phyloP scores from a whole-genome alignment of 2,329 filamentous ascomycete species.

The Rutstroemia sp. region DNA sequence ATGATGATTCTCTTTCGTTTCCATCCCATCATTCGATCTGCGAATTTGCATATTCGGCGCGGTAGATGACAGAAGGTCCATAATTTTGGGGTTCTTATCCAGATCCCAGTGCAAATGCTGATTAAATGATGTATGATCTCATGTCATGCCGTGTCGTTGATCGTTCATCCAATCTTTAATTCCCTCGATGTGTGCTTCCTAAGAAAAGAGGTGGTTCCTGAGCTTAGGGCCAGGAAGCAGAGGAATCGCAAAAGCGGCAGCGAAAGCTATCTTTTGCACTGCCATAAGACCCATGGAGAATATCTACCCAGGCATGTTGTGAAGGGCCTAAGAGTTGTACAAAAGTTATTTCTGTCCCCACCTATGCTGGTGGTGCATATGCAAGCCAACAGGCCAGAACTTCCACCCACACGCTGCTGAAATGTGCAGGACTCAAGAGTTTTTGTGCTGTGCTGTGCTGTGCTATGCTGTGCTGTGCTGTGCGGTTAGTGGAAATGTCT shows the following conservation, averaged over 20 bases:
- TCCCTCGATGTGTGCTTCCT: background rate
- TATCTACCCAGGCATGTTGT: background rate
- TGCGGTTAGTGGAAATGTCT: background rate
- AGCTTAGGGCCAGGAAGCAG: background rate
- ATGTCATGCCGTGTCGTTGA: conserved; percentile 1
- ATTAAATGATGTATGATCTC: background rate
- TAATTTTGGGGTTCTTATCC: too few species aligned
- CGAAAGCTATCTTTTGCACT: conserved; percentile 1
- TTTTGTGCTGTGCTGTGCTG: background rate
- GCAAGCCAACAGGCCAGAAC: conserved; percentile 8
- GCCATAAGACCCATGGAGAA: background rate
- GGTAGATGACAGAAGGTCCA: too few species aligned
- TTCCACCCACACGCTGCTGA: conserved; percentile 6
- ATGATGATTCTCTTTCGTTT: too few species aligned
- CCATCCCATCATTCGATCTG: too few species aligned
- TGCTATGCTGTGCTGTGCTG: background rate
- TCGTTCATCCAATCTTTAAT: conserved; percentile 2
- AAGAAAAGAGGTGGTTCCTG: background rate
- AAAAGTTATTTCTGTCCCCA: conserved; percentile 5
- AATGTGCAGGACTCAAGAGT: conserved; percentile 1
- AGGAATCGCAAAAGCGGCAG: conserved; percentile 1
- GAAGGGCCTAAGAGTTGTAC: conserved; percentile 4
- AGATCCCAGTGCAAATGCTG: background rate
- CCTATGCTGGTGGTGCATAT: conserved; percentile 5
- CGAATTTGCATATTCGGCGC: too few species aligned